Percentiles rank a stretch among this genome's conserved stretches.
Conservation (phyloP, 2,329 filamentous ascomycete genomes). For the Blastomyces parvus region DNA sequence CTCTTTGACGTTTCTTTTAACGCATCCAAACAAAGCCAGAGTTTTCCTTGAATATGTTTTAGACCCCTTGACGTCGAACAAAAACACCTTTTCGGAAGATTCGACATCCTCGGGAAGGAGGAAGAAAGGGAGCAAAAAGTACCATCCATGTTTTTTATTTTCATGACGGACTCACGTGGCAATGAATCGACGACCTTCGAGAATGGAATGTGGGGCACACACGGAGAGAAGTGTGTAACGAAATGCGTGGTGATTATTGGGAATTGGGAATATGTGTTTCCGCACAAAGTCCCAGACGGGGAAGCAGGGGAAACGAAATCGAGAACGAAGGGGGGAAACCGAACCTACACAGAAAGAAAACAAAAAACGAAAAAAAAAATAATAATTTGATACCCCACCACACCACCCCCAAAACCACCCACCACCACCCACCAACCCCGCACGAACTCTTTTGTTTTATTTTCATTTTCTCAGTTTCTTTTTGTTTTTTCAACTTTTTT, state of each 20-base stretch:
- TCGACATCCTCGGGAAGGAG: conserved; percentile 10
- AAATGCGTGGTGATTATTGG: conserved; percentile 28
- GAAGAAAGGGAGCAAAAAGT: conserved; percentile 13
- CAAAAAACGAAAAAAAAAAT: conserved; percentile 24
- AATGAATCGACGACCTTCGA: conserved; percentile 26
- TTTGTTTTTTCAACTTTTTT: no score
- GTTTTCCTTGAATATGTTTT: conserved; percentile 21
- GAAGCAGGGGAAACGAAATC: no score
- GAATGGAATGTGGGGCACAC: conserved; percentile 16
- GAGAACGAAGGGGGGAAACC: no score
- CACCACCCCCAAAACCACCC: neutral
- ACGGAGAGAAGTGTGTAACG: conserved; percentile 23
- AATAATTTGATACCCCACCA: conserved; percentile 32
- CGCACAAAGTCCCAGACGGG: no score
- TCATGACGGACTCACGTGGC: conserved; percentile 18
- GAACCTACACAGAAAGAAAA: no score
- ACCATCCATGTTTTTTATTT: conserved; percentile 18
- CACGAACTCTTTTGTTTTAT: no score
- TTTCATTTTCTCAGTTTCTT: no score
- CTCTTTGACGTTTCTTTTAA: no score
- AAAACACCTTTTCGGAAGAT: conserved; percentile 20
- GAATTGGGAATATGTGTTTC: no score
- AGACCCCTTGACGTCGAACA: conserved; percentile 20
- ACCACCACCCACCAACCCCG: no score
- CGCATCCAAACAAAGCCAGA: conserved; percentile 20